A percentile compares a stretch with the other conserved stretches of the same genome.
Evolutionary conservation across 352 stramenopile genomes (phyloP).

Genomic region (Phytopythium boreale): DNA sequence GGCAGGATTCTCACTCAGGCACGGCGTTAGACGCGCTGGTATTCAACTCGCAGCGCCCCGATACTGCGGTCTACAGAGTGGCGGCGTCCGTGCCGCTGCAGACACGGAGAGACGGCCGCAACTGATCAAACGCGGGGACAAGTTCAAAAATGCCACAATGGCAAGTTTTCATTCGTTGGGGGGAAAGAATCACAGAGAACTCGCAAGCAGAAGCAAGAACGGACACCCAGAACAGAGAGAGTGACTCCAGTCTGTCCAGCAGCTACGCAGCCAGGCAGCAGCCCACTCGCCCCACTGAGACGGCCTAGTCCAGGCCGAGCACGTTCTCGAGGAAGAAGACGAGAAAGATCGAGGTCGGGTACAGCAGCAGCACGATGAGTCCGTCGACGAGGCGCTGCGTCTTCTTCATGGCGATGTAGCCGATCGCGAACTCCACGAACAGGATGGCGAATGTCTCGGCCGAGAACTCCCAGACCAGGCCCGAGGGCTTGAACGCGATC

Average conservation of each 20-base stretch:
- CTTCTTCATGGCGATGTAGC: slow-evolving; percentile 80
- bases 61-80: neutral
- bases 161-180: neutral
- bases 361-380: slow-evolving; percentile 87
- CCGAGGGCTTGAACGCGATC: slow-evolving; percentile 91
- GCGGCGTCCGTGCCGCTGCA: neutral
- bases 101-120: neutral
- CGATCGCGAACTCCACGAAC: slow-evolving; percentile 91
- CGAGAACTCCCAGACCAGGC: slow-evolving; percentile 97
- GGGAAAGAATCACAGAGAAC: neutral
- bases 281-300: neutral
- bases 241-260: too few species aligned
- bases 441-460: slow-evolving; percentile 97
- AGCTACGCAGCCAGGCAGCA: too few species aligned
- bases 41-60: neutral
- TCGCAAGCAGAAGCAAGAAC: neutral
- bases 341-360: slow-evolving; percentile 92
- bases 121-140: neutral
- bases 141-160: neutral
- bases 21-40: neutral
- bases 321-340: slow-evolving; percentile 93
- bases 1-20: neutral
- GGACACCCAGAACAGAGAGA: neutral
- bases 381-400: slow-evolving; percentile 86
- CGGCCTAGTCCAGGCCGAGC: slow-evolving; percentile 85